These are phyloP conservation scores for Trichoderma hamatum DNA, from an alignment of 2,329 filamentous ascomycete genomes.

Conservation along the genomic window DNA sequence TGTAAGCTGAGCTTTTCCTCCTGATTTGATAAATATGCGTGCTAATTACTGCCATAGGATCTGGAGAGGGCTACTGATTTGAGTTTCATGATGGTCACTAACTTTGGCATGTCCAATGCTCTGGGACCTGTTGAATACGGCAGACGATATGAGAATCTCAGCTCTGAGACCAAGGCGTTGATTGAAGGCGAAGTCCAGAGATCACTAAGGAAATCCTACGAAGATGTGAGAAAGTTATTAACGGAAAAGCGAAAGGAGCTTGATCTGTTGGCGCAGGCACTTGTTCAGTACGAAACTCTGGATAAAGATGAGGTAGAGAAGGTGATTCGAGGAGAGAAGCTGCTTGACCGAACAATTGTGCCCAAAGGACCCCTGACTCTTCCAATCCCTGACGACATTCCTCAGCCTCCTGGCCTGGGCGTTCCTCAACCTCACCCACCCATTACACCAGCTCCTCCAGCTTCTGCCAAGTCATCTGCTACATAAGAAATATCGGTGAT, in stretches of 20 bases:
- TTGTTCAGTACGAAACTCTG: constrained; percentile 93
- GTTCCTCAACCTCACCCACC: constrained; percentile 40
- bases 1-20: constrained; percentile 52
- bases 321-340: constrained; percentile 82
- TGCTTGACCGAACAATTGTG: constrained; percentile 65
- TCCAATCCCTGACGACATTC: constrained; percentile 43
- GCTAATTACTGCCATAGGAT: constrained; percentile 57
- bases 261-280: constrained; percentile 82
- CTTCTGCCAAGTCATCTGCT: constrained; percentile 32
- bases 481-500: not conserved
- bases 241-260: constrained; percentile 78
- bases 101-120: constrained; percentile 83
- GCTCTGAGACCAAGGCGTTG: constrained; percentile 79
- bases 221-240: constrained; percentile 72
- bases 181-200: constrained; percentile 89
- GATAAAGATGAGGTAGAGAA: constrained; percentile 87
- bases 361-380: constrained; percentile 54
- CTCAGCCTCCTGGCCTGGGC: constrained; percentile 42
- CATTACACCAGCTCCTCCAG: constrained; percentile 40
- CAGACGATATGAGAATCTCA: constrained; percentile 78
- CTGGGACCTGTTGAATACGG: constrained; percentile 90
- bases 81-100: constrained; percentile 86
- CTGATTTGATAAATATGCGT: not conserved
- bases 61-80: constrained; percentile 78
- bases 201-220: constrained; percentile 78